phyloP scores from a whole-genome alignment of 164 flowering plant species.

The Magnolia officinalis region DNA sequence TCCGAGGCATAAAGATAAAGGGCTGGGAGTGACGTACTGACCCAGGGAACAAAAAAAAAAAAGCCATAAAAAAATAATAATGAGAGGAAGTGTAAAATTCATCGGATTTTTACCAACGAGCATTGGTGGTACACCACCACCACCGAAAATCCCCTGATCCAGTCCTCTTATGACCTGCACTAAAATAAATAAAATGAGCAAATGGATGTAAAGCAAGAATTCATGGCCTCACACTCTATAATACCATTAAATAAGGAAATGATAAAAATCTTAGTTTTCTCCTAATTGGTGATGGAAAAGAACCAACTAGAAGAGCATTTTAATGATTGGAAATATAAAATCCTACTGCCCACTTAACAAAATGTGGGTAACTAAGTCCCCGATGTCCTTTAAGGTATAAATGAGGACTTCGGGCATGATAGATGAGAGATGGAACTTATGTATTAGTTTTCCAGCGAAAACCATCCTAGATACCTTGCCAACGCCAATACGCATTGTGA shows the following conservation, averaged over 20 bases:
- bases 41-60: not conserved
- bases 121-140: slow-evolving; percentile 93
- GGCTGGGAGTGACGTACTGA: not conserved
- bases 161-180: slow-evolving; percentile 70
- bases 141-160: slow-evolving; percentile 90
- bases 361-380: no score
- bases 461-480: slow-evolving; percentile 56
- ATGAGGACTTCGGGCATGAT: not conserved
- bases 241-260: not conserved
- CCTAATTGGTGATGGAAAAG: not conserved
- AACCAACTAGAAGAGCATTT: no score
- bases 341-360: no score
- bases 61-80: not conserved
- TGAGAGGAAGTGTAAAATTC: not conserved
- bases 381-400: no score
- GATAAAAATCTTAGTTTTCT: not conserved
- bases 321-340: not conserved
- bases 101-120: slow-evolving; percentile 50
- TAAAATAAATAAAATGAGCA: not conserved
- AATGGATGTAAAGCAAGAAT: not conserved
- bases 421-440: not conserved
- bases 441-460: not conserved
- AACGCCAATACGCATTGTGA: slow-evolving; percentile 87
- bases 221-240: not conserved
- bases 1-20: not conserved